phyloP scores from a whole-genome alignment of 805 yeast species.

The Priceomyces haplophilus region DNA sequence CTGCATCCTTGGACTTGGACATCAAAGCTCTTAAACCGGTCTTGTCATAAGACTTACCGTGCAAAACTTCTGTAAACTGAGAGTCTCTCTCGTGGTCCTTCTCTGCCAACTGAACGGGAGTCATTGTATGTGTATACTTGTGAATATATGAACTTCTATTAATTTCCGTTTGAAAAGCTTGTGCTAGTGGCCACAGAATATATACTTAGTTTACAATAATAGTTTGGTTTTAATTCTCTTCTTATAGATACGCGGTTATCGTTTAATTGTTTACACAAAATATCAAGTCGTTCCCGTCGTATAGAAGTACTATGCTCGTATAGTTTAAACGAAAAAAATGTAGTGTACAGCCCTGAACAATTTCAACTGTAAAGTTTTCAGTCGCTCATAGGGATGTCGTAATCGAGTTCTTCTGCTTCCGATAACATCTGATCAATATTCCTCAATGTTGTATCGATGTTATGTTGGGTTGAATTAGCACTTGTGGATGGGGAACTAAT shows the following conservation, averaged over 20 bases:
- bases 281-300: constrained; percentile 14
- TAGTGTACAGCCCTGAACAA: not conserved
- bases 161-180: not conserved
- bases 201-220: too few relatives aligned
- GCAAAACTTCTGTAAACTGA: constrained; percentile 79
- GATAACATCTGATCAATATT: constrained; percentile 35
- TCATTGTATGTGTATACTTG: constrained; percentile 9
- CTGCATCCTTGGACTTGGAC: constrained; percentile 71
- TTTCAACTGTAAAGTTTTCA: not conserved
- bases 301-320: constrained; percentile 6
- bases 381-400: constrained; percentile 28
- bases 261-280: constrained; percentile 3
- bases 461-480: not conserved
- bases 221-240: not conserved
- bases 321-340: not conserved
- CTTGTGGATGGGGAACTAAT: not conserved
- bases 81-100: constrained; percentile 60
- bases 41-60: constrained; percentile 69
- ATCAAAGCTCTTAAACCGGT: constrained; percentile 76
- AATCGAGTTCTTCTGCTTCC: constrained; percentile 38
- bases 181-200: not conserved
- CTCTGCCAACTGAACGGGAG: constrained; percentile 31
- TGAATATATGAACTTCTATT: not conserved
- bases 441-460: constrained; percentile 18
- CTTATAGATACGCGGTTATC: not conserved